Base-by-base conservation (phyloP, 129 eudicot species). In the Helichrysum umbraculigerum region DNA sequence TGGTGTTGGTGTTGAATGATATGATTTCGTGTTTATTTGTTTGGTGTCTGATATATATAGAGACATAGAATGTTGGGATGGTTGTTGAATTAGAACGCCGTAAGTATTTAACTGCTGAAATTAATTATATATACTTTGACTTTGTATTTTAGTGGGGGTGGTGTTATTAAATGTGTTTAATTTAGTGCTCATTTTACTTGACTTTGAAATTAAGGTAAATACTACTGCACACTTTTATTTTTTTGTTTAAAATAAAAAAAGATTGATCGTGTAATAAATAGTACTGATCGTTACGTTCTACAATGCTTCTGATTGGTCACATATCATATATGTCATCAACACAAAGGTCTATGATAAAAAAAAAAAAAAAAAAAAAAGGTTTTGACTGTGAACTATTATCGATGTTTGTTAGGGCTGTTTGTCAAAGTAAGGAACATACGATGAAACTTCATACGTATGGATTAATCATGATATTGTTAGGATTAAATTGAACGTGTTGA, bases 111-210 rank as follows among this genome's bases (percentile, higher is more conserved):
- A 57, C 44, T 57, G 61, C 66, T 73, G 65, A 67, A 80, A 67
- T 25, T 25, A 25, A 25, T 25, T 25, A 25, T 25, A 66, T 41
- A 7, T 56, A 1, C 33, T 65, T 80, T 80, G 71, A 80, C 75
- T 73, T 68, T 25, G 0, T 29, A 25, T 68, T 21, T 15, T 1
- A 8, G 33, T 20, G 73, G n/a, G n/a, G n/a, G 56, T 62, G 71
- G 3, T 50, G 16, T 65, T 65, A 1, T 16, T 6, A 0, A n/a
- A n/a, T 25, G 7, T 6, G 6, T 29, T 54, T n/a, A 28, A 42
- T 58, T 8, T 30, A 80, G 71, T 67, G 79, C 79, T 67, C 56
- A 47, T 39, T 67, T 80, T 67, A 74, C 70, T 74, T 80, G 83
- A 80, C 78, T 79, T 72, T 72, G 68, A 65, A 72, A 79, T 10